Base-by-base conservation (phyloP, 2,329 filamentous ascomycete species). In the Sporothrix luriei region DNA sequence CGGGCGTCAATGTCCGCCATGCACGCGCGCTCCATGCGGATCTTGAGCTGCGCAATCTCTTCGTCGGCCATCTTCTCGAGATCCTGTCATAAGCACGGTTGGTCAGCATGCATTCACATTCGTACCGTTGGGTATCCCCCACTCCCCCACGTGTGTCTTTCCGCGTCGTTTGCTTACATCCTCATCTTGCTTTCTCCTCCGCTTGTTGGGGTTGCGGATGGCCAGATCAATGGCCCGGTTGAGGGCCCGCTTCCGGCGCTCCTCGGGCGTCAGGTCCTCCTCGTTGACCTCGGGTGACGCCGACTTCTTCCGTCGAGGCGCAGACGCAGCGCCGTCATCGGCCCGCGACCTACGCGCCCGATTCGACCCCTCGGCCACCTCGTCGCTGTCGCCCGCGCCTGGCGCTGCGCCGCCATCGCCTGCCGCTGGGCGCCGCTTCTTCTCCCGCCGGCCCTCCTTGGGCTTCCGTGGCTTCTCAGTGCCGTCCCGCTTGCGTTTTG, bases 61-160 rank as follows among this genome's bases (percentile, higher is more conserved):
- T 93, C 91, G 78, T 98, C 95, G 74, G 94, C 91, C 80, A 91
- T 90, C 75, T 93, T 90, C 78, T 97, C 94, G 61, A 98, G 85
- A 74, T 98, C 94, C 91, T 94, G 14, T 65, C 61, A 9, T 65
- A n/a, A 16, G 9, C 46, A 48, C 46, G 2, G 14, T 48, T 48
- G 46, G 48, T 49, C 21, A 49, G 48, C 48, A 43, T 14, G 4
- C n/a, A n/a, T n/a, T n/a, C 2, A 7, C 9, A 48, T 19, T n/a
- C 16, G 19, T 48, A 48, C 16, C 26, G 19, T 43, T 2, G 16
- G 19, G n/a, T n/a, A n/a, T n/a, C n/a, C n/a, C n/a, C n/a, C 9
- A 43, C n/a, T n/a, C 4, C n/a, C 33, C 38, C 2, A 43, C 40
- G 14, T n/a, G 14, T n/a, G 5, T 10, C 14, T n/a, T n/a, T n/a